phyloP scores from a whole-genome alignment of 257 asterid genomes.

The Solanum lycopersicoides region DNA sequence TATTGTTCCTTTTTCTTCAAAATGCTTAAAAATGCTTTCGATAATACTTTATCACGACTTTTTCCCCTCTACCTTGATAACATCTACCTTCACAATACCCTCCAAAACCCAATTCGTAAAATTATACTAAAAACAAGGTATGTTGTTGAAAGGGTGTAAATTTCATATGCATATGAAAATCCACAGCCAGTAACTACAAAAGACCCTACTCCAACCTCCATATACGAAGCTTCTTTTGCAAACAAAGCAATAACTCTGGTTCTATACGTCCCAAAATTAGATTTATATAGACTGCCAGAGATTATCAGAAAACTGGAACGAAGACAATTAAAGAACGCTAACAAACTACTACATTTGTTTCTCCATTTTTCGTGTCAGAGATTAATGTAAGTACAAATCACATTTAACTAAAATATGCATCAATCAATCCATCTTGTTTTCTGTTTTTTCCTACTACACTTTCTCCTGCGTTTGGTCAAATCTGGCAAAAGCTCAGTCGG shows the following conservation, averaged over 20 bases:
- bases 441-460: not conserved
- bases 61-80: not conserved
- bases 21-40: not conserved
- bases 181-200: not conserved
- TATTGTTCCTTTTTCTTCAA: not conserved
- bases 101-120: not conserved
- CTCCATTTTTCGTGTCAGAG: not conserved
- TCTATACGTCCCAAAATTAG: not conserved
- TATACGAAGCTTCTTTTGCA: not conserved
- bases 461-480: not conserved
- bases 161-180: not conserved
- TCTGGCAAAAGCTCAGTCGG: slow-evolving; percentile 34
- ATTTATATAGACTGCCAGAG: not conserved
- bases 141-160: not conserved
- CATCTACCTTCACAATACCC: not conserved
- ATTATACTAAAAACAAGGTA: no score
- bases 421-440: slow-evolving; percentile 12
- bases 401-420: slow-evolving; percentile 15
- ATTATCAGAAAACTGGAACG: slow-evolving; percentile 7
- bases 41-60: not conserved
- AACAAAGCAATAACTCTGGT: not conserved
- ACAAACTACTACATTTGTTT: not conserved
- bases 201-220: not conserved
- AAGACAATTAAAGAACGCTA: slow-evolving; percentile 15
- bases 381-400: slow-evolving; percentile 33